Evolutionary conservation across 1,139 yeast genomes (phyloP), one percentile per base, ranked within the genome.

Genomic region (Yamadazyma jaroonii): DNA sequence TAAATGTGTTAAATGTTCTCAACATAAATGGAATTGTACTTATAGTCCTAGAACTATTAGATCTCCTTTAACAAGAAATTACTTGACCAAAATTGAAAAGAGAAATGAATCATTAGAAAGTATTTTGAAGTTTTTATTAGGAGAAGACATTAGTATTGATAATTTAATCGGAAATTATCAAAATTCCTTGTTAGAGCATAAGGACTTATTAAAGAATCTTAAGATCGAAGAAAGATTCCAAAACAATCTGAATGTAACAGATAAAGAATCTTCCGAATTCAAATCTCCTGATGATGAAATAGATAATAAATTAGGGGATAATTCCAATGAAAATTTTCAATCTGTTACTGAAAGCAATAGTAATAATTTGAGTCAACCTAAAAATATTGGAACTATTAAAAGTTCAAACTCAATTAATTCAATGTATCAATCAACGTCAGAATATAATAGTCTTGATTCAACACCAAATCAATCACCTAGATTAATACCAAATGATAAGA

Each of bases 21-120:
- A 76, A 39, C 88, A 85, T 54, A 69, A 73, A 30, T 82, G 95
- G 84, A 73, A 74, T 34, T 87, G 96, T 59, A 64, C 77, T 4
- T 87, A 87, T 57, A 79, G 86, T 21, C 96, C 96, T 10, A 68
- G 85, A 44, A 75, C 84, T 2, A 82, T 84, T 24, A 65, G 96
- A 42, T 80, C 90, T 6, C 96, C 96, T 0, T 64, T 87, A 43
- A 87, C 96, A 0, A 67, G 96, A 49, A 88, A 84, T 13, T 84
- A 84, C 62, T 65, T 87, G 46, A 86, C 95, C 9, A 76, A 76
- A 39, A 89, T 87, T 30, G 96, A 87, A 57, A 75, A 70, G 42
- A 66, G 81, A 43, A 81, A 81, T 11, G 62, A 68, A 36, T 69
- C 64, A 29, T 62, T 85, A 46, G 86, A 84, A 50, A 59, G 61